Percentiles rank a stretch among this genome's conserved stretches.
Conservation (phyloP, 1,139 yeast genomes). For the Lodderomyces parapsilosis region DNA sequence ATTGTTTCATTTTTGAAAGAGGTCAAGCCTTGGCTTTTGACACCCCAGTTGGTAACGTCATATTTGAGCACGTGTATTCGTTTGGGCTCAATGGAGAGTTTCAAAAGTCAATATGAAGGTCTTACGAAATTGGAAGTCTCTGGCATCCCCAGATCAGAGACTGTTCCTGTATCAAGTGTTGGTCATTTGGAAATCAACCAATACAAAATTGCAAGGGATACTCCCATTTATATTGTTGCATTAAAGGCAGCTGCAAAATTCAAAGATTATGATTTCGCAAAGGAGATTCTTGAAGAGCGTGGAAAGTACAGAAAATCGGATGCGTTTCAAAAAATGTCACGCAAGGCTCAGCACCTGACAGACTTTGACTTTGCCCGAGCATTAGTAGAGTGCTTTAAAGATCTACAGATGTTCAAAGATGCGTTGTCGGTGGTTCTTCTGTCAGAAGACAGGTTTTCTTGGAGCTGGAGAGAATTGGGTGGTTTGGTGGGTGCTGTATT, state of each 20-base stretch:
- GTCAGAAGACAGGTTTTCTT: slow-evolving; percentile 65
- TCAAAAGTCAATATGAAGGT: background rate
- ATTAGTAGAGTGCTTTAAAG: slow-evolving; percentile 56
- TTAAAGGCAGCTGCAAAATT: slow-evolving; percentile 64
- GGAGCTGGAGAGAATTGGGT: slow-evolving; percentile 64
- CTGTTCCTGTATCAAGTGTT: background rate
- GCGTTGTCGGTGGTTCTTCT: slow-evolving; percentile 68
- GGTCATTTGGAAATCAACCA: background rate
- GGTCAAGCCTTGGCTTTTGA: slow-evolving; percentile 42
- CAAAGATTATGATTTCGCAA: slow-evolving; percentile 56
- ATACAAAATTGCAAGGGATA: slow-evolving; percentile 40
- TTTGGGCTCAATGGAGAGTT: background rate
- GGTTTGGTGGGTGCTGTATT: slow-evolving; percentile 46
- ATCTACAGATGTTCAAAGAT: slow-evolving; percentile 57
- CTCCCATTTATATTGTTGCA: slow-evolving; percentile 59
- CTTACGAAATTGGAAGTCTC: background rate
- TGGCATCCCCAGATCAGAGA: background rate
- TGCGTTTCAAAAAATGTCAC: slow-evolving; percentile 40
- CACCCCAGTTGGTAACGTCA: slow-evolving; percentile 42
- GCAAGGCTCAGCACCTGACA: slow-evolving; percentile 38
- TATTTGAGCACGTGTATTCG: slow-evolving; percentile 46
- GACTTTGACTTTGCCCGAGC: slow-evolving; percentile 72
- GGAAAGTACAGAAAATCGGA: slow-evolving; percentile 65
- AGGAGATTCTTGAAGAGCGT: slow-evolving; percentile 71
- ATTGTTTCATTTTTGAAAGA: slow-evolving; percentile 58